Conservation (phyloP, 768 basidiomycete species). For the Fibroporia radiculosa region DNA sequence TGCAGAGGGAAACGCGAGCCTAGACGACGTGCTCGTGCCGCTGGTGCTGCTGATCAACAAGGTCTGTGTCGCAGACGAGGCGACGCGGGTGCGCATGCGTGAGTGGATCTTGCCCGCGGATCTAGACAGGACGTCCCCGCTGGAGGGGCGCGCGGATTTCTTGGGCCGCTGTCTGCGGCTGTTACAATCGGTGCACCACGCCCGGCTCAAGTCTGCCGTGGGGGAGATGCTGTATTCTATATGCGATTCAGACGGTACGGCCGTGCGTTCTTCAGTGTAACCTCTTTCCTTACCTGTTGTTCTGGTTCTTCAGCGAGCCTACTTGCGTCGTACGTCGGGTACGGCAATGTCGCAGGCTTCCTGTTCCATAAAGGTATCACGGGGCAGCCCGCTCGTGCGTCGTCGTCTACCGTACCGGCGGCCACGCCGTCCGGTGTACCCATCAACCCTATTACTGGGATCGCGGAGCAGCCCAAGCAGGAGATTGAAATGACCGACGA, state of each 20-base stretch:
- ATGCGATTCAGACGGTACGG: conserved; percentile 66
- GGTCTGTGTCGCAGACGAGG: conserved; percentile 58
- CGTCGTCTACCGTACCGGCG: conserved; percentile 26
- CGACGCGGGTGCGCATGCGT: conserved; percentile 45
- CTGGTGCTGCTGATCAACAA: conserved; percentile 69
- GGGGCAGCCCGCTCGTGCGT: conserved; percentile 38
- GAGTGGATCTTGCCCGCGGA: conserved; percentile 69
- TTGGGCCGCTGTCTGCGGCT: conserved; percentile 78
- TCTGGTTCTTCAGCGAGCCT: conserved; percentile 42
- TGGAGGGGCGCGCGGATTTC: conserved; percentile 67
- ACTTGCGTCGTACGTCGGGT: conserved; percentile 77
- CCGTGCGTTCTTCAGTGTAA: neutral
- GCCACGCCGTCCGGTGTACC: conserved; percentile 30
- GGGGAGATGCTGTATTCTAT: conserved; percentile 86
- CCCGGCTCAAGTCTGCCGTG: conserved; percentile 61
- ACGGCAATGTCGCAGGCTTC: conserved; percentile 94
- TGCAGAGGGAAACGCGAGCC: conserved; percentile 42
- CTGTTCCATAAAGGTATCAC: conserved; percentile 87
- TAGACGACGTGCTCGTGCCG: conserved; percentile 78
- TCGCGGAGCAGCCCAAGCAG: conserved; percentile 32
- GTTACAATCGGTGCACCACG: conserved; percentile 66
- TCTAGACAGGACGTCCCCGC: conserved; percentile 68
- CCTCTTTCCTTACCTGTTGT: neutral
- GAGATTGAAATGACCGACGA: conserved; percentile 78
- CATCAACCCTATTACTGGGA: conserved; percentile 88